Base-by-base conservation (phyloP, 371 early-diverging fungal genomes). In the Mucor plumbeus region DNA sequence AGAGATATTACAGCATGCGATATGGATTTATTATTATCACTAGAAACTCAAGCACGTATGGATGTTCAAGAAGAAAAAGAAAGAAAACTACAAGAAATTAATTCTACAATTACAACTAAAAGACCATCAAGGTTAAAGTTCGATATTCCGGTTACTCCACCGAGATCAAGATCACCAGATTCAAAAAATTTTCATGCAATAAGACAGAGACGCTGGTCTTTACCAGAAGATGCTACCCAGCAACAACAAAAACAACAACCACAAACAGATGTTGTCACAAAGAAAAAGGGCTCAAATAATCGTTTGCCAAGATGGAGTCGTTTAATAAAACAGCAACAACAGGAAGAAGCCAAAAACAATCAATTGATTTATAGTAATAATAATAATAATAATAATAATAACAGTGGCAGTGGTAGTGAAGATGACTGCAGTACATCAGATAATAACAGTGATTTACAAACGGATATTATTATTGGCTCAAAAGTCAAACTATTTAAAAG, bases 1-100 rank as follows among this genome's bases (percentile, higher is more conserved):
- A 53, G 63, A 10, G 64, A 67, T 3, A 72, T 70, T 21, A 71
- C 67, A 11, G 74, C 72, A 7, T 50, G 64, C 33, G 75, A 79
- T 63, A 56, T 79, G 65, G 80, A 79, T 13, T 55, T 76, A 6
- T 41, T 79, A 2, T 36, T 79, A 14, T 72, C 80, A 0, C 54
- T 75, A 65, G 77, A 77, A 43, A 75, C 76, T 6, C 78, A 80
- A 47, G 74, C 74, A 10, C 67, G 77, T 4, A 73, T 80, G 65
- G 77, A 80, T 47, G 65, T 53, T 34, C 70, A 64, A 41, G 66
- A 65, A 56, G 65, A 70, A 26, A 66, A 65, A 39, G 47, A 57
- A 7, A 35, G 57, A 17, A 64, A 59, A 36, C 63, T 53, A 14
- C 34, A 61, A 61, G 64, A 35, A 10, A 41, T 19, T 8, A 31